Percentiles rank a stretch among this genome's conserved stretches.
Evolutionary conservation across 345 rosid species (phyloP).

Genomic region (Dimocarpus longan): DNA sequence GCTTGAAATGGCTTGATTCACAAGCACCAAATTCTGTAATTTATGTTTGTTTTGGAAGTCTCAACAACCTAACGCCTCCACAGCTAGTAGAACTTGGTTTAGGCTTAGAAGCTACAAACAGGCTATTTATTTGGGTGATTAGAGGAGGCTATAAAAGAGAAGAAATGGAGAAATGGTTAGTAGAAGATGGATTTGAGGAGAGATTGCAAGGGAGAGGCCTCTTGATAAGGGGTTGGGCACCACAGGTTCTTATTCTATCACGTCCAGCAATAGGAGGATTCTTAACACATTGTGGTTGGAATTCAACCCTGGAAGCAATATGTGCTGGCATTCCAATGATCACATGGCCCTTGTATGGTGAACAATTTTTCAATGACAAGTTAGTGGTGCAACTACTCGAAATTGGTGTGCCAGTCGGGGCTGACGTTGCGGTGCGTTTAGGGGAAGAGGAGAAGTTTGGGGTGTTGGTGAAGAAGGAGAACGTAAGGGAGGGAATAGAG

Average conservation of each 20-base stretch:
- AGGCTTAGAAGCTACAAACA: conserved; percentile 42
- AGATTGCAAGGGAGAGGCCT: conserved; percentile 30
- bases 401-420: conserved; percentile 34
- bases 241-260: conserved; percentile 47
- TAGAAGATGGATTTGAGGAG: conserved; percentile 23
- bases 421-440: conserved; percentile 30
- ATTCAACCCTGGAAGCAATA: conserved; percentile 48
- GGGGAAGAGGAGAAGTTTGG: conserved; percentile 32
- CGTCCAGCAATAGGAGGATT: conserved; percentile 46
- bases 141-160: conserved; percentile 23
- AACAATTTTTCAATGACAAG: conserved; percentile 52
- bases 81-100: conserved; percentile 45
- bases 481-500: background rate
- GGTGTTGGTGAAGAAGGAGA: conserved; percentile 11
- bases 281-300: conserved; percentile 58
- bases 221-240: conserved; percentile 49
- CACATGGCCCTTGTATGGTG: conserved; percentile 51
- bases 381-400: conserved; percentile 29
- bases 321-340: conserved; percentile 43
- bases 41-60: conserved; percentile 56
- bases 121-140: conserved; percentile 48
- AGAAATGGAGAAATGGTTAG: conserved; percentile 20
- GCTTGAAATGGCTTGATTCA: conserved; percentile 37
- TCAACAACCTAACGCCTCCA: conserved; percentile 30
- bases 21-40: conserved; percentile 37